phyloP scores from a whole-genome alignment of 2,329 filamentous ascomycete species.

The Pestalotiopsis sp. region DNA sequence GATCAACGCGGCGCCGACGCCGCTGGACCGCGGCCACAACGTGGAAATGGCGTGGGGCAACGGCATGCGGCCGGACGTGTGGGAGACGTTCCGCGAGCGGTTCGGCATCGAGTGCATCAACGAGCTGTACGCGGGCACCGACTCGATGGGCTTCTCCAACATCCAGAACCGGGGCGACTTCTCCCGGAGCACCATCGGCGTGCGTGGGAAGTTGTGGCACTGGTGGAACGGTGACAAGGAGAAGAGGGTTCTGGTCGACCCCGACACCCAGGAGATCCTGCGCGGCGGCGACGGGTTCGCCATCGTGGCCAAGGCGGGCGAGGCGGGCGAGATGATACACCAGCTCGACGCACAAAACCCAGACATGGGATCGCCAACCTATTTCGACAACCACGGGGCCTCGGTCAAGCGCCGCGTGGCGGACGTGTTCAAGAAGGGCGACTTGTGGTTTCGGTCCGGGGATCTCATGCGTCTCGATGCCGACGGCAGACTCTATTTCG shows the following conservation, averaged over 20 bases:
- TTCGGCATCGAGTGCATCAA: conserved; percentile 63
- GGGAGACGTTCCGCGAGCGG: conserved; percentile 62
- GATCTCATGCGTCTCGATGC: conserved; percentile 62
- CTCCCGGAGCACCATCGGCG: conserved; percentile 62
- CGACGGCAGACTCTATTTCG: conserved; percentile 69
- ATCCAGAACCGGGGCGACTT: conserved; percentile 64
- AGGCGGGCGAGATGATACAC: conserved; percentile 71
- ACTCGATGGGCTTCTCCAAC: conserved; percentile 63
- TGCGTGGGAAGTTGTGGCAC: conserved; percentile 66
- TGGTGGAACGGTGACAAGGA: conserved; percentile 53
- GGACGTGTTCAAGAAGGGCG: conserved; percentile 66
- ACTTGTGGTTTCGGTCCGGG: conserved; percentile 69
- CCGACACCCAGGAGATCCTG: conserved; percentile 65
- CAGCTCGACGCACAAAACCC: conserved; percentile 51
- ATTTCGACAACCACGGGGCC: conserved; percentile 62
- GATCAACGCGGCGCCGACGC: conserved; percentile 63
- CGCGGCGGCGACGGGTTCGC: conserved; percentile 69
- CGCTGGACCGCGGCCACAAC: conserved; percentile 59
- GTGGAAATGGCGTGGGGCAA: conserved; percentile 65
- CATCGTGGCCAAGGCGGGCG: conserved; percentile 60
- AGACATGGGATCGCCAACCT: conserved; percentile 59
- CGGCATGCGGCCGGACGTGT: conserved; percentile 69
- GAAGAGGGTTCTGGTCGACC: conserved; percentile 69
- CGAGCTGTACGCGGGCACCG: conserved; percentile 78
- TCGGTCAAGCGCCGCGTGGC: conserved; percentile 64